Conservation (phyloP, 352 stramenopile species). For the Globisporangium abappressorium region DNA sequence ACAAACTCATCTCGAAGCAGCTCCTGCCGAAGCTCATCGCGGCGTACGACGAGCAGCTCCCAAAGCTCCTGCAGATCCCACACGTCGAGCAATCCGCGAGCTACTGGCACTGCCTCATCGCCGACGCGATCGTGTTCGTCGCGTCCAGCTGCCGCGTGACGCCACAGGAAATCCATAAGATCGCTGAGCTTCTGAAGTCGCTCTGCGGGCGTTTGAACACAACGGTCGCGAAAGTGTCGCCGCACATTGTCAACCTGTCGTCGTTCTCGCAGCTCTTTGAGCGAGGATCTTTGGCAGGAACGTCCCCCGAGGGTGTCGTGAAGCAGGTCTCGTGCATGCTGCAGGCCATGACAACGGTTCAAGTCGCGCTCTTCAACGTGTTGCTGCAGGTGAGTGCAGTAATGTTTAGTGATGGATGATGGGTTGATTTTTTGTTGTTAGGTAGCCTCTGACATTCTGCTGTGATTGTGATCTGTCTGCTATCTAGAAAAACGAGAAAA, state of each 20-base stretch:
- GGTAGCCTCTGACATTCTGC: background rate
- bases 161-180: conserved; percentile 50
- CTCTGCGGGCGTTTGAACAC: conserved; percentile 57
- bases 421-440: background rate
- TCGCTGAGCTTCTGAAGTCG: conserved; percentile 49
- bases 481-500: conserved; percentile 45
- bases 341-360: conserved; percentile 66
- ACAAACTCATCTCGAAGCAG: conserved; percentile 51
- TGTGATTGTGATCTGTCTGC: background rate
- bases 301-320: conserved; percentile 58
- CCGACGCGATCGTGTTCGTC: conserved; percentile 63
- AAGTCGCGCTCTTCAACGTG: conserved; percentile 62
- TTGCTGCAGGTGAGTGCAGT: conserved; percentile 32
- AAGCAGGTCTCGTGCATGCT: conserved; percentile 79
- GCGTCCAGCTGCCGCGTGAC: conserved; percentile 50
- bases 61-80: conserved; percentile 51
- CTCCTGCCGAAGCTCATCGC: conserved; percentile 51
- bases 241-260: conserved; percentile 80
- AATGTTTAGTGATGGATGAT: background rate
- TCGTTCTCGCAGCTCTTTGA: conserved; percentile 75
- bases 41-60: conserved; percentile 46
- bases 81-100: conserved; percentile 63
- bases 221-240: conserved; percentile 66
- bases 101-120: conserved; percentile 76
- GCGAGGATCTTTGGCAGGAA: conserved; percentile 54